Evolutionary conservation across 1,284 basidiomycete genomes (phyloP).

Genomic region (Boletus albobrunnescens): DNA sequence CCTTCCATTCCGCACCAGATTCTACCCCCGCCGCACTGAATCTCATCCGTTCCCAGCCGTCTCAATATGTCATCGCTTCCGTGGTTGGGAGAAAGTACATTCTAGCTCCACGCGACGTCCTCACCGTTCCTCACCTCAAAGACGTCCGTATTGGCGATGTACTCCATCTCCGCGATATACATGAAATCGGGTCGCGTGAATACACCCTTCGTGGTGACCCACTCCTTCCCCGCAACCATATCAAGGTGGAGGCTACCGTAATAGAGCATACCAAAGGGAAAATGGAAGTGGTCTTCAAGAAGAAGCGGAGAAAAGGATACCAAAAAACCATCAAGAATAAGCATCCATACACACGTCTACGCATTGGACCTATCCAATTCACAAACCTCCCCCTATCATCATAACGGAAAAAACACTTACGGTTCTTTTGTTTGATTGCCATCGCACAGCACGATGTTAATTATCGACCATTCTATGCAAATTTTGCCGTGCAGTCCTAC

Average conservation of each 20-base stretch:
- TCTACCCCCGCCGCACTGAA: conserved; percentile 52
- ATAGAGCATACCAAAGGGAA: conserved; percentile 94
- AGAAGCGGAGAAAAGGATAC: conserved; percentile 98
- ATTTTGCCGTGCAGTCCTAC: too few relatives aligned
- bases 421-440: not conserved
- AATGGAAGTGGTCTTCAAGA: conserved; percentile 90
- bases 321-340: conserved; percentile 80
- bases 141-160: conserved; percentile 82
- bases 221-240: conserved; percentile 52
- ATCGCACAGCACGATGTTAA: conserved; percentile 6
- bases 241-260: conserved; percentile 83
- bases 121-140: conserved; percentile 87
- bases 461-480: not conserved
- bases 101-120: conserved; percentile 82
- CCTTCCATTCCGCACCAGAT: conserved; percentile 22
- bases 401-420: conserved; percentile 7
- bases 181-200: conserved; percentile 93
- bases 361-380: conserved; percentile 68
- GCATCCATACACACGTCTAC: conserved; percentile 88
- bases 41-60: conserved; percentile 74
- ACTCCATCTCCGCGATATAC: conserved; percentile 79
- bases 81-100: conserved; percentile 87
- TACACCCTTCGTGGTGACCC: conserved; percentile 84
- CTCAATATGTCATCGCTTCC: conserved; percentile 88
- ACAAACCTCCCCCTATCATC: conserved; percentile 22